Conservation (phyloP, 768 basidiomycete genomes). For the Leccinum subtestaceum region DNA sequence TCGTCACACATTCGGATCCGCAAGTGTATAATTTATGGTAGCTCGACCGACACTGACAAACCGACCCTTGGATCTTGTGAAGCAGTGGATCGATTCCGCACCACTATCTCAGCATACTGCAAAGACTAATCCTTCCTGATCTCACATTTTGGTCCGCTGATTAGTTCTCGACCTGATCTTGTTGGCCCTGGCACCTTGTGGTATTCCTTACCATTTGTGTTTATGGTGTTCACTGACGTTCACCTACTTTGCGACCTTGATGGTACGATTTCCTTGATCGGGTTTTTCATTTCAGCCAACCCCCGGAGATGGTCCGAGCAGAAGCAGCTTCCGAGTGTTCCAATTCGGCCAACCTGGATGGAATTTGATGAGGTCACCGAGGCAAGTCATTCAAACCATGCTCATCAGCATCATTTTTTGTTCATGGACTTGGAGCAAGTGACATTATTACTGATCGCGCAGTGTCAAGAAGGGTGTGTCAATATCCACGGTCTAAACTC, state of each 20-base stretch:
- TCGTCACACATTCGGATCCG: neutral
- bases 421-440: neutral
- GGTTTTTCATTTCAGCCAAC: neutral
- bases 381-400: neutral
- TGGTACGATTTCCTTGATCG: neutral
- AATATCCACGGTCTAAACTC: neutral
- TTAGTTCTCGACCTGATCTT: neutral
- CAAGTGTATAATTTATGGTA: neutral
- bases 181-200: constrained; percentile 5
- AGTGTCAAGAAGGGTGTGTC: neutral
- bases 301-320: neutral
- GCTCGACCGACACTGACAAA: neutral
- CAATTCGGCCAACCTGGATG: neutral
- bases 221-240: neutral
- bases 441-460: neutral
- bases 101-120: constrained; percentile 5
- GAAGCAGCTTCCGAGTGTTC: neutral
- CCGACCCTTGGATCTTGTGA: neutral
- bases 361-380: neutral
- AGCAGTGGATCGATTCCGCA: neutral
- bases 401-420: neutral
- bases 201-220: neutral
- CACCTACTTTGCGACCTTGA: neutral
- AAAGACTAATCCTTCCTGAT: constrained; percentile 13
- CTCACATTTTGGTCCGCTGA: constrained; percentile 8